These are phyloP conservation scores for Lachancea cidri DNA, from an alignment of 805 yeast species.

Conservation along the genomic window DNA sequence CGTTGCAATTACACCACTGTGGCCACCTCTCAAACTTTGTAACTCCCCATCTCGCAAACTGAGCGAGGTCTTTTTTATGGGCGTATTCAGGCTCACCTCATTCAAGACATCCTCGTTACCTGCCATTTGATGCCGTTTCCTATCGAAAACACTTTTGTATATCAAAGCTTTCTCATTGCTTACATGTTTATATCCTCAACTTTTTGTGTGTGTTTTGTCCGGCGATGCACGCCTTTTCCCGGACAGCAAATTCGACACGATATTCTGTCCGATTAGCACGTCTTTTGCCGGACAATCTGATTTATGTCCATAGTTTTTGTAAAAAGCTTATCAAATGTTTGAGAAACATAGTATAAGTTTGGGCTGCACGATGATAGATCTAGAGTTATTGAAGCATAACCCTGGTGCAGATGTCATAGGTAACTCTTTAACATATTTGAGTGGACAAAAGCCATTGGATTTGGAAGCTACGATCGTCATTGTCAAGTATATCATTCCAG, in stretches of 20 bases:
- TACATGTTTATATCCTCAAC: neutral
- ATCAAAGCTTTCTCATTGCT: neutral
- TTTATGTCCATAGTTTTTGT: too few relatives aligned
- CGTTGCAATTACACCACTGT: neutral
- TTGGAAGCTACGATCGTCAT: slow-evolving; percentile 12
- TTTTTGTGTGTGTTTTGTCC: slow-evolving; percentile 3
- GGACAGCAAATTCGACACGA: neutral
- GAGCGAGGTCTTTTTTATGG: too few relatives aligned
- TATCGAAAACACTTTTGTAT: neutral
- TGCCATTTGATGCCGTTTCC: slow-evolving; percentile 11
- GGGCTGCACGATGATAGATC: slow-evolving; percentile 2
- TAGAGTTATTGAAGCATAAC: slow-evolving; percentile 2
- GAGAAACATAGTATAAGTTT: too few relatives aligned
- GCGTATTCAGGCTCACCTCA: slow-evolving; percentile 23
- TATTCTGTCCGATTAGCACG: neutral
- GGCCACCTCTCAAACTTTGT: neutral
- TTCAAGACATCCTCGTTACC: slow-evolving; percentile 22
- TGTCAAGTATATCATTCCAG: slow-evolving; percentile 19
- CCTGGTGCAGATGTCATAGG: slow-evolving; percentile 8
- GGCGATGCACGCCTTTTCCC: neutral
- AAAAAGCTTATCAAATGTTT: too few relatives aligned
- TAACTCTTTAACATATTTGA: neutral
- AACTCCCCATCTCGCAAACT: too few relatives aligned
- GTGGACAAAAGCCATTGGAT: neutral
- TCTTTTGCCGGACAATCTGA: slow-evolving; percentile 4